These are phyloP conservation scores for Wilcoxina mikolae DNA, from an alignment of 495 filamentous ascomycete species.

Conservation along the genomic window DNA sequence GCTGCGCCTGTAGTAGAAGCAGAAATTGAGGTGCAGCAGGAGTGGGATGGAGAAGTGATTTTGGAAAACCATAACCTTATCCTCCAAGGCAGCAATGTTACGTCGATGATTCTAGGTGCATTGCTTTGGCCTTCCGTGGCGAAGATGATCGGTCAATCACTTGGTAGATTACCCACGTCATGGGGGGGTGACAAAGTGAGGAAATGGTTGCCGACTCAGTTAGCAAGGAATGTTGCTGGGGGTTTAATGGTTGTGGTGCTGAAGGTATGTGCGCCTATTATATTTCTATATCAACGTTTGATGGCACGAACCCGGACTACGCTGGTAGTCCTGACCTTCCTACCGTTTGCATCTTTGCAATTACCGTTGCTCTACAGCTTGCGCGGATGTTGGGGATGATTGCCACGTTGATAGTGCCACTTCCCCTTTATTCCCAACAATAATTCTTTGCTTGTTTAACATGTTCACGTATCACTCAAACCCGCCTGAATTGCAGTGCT, in stretches of 20 bases:
- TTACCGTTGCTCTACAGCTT: no score
- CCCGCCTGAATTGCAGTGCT: neutral
- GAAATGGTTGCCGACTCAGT: constrained; percentile 23
- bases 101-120: constrained; percentile 26
- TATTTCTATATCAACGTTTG: no score
- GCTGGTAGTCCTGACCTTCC: no score
- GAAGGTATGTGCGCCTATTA: constrained; percentile 28
- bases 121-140: constrained; percentile 27
- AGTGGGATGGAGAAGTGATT: constrained; percentile 27
- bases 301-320: no score
- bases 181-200: constrained; percentile 26
- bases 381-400: no score
- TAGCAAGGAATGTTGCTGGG: constrained; percentile 28
- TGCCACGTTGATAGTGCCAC: no score
- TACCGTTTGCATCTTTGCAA: no score
- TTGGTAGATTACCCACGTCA: constrained; percentile 23
- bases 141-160: constrained; percentile 22
- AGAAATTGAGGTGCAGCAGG: constrained; percentile 1
- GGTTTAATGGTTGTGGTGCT: constrained; percentile 28
- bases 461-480: no score
- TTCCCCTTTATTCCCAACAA: neutral
- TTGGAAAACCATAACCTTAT: constrained; percentile 29
- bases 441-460: neutral
- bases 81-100: constrained; percentile 28
- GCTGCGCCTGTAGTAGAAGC: neutral